phyloP scores from a whole-genome alignment of 2,329 filamentous ascomycete genomes.

The Teratosphaeria zuluensis region DNA sequence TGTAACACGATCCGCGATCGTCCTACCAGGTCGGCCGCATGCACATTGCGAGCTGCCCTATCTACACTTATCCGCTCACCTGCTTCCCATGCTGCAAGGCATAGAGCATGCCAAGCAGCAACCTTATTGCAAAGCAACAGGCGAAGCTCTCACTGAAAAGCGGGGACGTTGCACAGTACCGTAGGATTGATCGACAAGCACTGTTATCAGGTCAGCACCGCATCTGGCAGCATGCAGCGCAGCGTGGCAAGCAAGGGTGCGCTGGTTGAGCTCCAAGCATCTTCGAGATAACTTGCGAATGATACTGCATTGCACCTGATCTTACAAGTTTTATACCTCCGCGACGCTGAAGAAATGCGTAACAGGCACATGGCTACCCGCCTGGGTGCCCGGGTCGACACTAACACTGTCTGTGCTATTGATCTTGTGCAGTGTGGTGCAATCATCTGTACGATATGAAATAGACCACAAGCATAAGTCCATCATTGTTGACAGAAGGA shows the following conservation, averaged over 20 bases:
- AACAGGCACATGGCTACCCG: conserved; percentile 16
- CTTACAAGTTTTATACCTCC: not conserved
- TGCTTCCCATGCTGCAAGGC: not conserved
- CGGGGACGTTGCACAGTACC: not conserved
- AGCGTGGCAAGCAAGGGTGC: not conserved
- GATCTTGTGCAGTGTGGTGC: conserved; percentile 15
- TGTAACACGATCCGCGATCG: no score
- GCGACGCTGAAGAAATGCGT: conserved; percentile 8
- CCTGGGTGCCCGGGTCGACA: conserved; percentile 16
- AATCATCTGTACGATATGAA: conserved; percentile 5
- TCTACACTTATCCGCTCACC: not conserved
- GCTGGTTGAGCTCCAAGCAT: not conserved
- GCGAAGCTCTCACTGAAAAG: not conserved
- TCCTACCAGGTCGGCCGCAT: no score
- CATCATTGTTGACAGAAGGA: not conserved
- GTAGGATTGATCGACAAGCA: not conserved
- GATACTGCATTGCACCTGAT: not conserved
- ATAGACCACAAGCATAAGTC: not conserved
- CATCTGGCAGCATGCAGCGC: not conserved
- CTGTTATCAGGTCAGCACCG: not conserved
- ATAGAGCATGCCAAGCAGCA: not conserved
- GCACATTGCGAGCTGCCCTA: not conserved
- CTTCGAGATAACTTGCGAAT: not conserved
- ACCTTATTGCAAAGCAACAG: not conserved
- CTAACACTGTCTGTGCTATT: conserved; percentile 12